Conservation (phyloP, 768 basidiomycete species). For the Tylopilus rubrobrunneus region DNA sequence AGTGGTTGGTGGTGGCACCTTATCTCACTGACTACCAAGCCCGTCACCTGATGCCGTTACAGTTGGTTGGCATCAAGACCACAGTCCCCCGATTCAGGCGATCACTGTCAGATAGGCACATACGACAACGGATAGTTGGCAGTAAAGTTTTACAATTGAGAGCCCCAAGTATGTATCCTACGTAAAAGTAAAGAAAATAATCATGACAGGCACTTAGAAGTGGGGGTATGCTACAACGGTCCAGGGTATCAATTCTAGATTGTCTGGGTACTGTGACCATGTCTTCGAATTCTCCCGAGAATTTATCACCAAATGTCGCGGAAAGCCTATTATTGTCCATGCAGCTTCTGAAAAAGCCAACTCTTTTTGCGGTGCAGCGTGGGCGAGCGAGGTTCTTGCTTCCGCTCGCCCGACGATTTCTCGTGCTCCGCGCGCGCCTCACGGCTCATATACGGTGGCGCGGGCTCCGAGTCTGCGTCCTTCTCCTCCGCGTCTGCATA, state of each 20-base stretch:
- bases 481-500: constrained; percentile 16
- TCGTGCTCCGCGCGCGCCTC: constrained; percentile 1
- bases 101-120: background rate
- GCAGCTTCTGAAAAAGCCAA: constrained; percentile 16
- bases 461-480: constrained; percentile 16
- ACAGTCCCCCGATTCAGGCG: background rate
- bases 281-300: background rate
- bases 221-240: background rate
- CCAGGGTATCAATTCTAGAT: background rate
- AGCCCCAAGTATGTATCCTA: background rate
- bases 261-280: background rate
- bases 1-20: too few relatives aligned
- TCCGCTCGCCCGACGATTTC: constrained; percentile 5
- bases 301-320: background rate
- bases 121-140: too few relatives aligned
- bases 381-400: background rate
- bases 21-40: background rate
- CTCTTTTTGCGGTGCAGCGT: constrained; percentile 3
- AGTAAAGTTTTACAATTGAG: background rate
- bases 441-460: constrained; percentile 36
- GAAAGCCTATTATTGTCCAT: background rate
- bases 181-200: background rate
- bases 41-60: background rate
- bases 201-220: background rate
- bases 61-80: background rate